These are phyloP conservation scores for Phytophthora pistaciae DNA, from an alignment of 352 stramenopile species.

Conservation along the genomic window DNA sequence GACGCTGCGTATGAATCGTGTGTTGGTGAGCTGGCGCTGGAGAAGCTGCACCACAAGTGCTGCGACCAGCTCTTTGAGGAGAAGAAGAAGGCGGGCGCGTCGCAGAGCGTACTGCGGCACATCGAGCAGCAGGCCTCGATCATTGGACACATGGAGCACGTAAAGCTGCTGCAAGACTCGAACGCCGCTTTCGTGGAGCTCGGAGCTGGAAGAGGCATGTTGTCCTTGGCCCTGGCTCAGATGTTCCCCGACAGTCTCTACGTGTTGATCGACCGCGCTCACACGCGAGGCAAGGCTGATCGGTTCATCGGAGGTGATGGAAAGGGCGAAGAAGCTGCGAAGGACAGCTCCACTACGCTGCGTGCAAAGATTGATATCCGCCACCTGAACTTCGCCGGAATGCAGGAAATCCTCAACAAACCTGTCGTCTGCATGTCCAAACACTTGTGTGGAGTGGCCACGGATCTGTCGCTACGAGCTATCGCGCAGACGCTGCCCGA, in stretches of 20 bases:
- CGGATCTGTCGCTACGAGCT: slow-evolving; percentile 79
- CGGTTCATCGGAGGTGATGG: slow-evolving; percentile 62
- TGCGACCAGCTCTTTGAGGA: slow-evolving; percentile 72
- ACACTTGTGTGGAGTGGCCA: slow-evolving; percentile 86
- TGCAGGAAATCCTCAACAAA: slow-evolving; percentile 57
- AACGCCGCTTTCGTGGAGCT: slow-evolving; percentile 74
- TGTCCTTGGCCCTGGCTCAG: slow-evolving; percentile 83
- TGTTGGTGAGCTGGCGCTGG: slow-evolving; percentile 63
- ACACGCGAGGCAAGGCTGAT: slow-evolving; percentile 80
- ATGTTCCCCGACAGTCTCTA: slow-evolving; percentile 67
- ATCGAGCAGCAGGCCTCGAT: slow-evolving; percentile 89
- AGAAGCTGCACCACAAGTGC: slow-evolving; percentile 76
- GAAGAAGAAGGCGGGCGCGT: slow-evolving; percentile 64
- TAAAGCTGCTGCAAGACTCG: slow-evolving; percentile 52
- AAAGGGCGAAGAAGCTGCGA: slow-evolving; percentile 22
- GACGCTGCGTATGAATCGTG: slow-evolving; percentile 56
- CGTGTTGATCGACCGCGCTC: slow-evolving; percentile 80
- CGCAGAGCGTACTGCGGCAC: slow-evolving; percentile 74
- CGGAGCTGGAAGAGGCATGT: slow-evolving; percentile 78
- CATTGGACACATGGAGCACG: slow-evolving; percentile 77
- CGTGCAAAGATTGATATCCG: slow-evolving; percentile 89
- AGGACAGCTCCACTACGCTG: slow-evolving; percentile 44
- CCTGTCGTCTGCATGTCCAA: slow-evolving; percentile 88
- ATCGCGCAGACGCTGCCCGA: slow-evolving; percentile 63
- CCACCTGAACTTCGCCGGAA: slow-evolving; percentile 79